phyloP scores from a whole-genome alignment of 2,329 filamentous ascomycete species.

The Calonectria crousiana region DNA sequence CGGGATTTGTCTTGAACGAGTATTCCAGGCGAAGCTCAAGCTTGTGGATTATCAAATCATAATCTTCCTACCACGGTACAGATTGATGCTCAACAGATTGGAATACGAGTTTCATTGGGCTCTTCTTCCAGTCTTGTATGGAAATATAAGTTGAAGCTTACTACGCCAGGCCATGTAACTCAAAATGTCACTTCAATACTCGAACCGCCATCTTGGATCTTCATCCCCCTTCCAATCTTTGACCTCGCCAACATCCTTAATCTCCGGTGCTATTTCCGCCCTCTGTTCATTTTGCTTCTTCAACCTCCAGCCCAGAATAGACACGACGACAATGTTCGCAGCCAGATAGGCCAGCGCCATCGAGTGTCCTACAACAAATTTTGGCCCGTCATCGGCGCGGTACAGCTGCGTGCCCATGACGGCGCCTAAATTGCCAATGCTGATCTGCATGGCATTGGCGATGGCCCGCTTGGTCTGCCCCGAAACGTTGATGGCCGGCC shows the following conservation, averaged over 20 bases:
- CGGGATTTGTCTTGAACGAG: no score
- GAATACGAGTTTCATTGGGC: no score
- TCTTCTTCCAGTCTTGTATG: no score
- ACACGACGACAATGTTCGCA: conserved; percentile 60
- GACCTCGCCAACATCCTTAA: conserved; percentile 62
- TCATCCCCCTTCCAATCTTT: conserved; percentile 72
- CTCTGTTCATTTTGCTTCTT: conserved; percentile 69
- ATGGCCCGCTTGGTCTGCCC: conserved; percentile 78
- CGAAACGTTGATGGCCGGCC: conserved; percentile 79
- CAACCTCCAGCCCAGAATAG: conserved; percentile 65
- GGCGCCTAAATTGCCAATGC: conserved; percentile 76
- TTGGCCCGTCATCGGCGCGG: conserved; percentile 67
- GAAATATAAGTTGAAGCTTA: no score
- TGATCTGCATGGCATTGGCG: conserved; percentile 78
- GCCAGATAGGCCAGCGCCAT: conserved; percentile 75
- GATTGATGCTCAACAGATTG: no score
- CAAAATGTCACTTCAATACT: conserved; percentile 54
- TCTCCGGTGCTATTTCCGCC: conserved; percentile 55
- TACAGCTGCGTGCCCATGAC: conserved; percentile 80
- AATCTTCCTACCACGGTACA: no score
- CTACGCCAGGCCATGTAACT: no score
- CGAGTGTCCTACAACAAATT: conserved; percentile 75
- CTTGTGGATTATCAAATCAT: no score
- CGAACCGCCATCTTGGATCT: conserved; percentile 76
- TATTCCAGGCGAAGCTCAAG: no score